Evolutionary conservation across 163 green algal genomes (phyloP).

Genomic region (Trebouxia gelatinosa): DNA sequence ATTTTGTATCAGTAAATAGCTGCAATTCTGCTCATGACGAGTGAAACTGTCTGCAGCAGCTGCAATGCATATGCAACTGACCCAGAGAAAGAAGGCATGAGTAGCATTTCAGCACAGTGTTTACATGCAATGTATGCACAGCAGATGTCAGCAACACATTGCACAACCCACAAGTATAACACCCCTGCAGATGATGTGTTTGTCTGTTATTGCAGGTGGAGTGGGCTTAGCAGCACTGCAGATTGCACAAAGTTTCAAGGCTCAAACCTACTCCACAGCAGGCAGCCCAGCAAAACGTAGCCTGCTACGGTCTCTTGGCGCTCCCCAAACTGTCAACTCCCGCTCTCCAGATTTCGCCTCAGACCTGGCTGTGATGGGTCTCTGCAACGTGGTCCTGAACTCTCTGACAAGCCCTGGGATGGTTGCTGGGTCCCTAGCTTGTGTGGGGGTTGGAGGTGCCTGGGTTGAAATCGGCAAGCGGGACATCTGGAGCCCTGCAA

Average conservation of each 20-base stretch:
- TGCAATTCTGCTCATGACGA: not conserved
- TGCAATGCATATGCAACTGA: not conserved
- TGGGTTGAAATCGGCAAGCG: slow-evolving; percentile 93
- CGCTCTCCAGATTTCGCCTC: slow-evolving; percentile 63
- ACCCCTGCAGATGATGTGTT: no score
- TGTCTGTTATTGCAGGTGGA: slow-evolving; percentile 45
- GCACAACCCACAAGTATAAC: not conserved
- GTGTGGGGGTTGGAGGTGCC: slow-evolving; percentile 49
- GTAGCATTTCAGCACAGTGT: not conserved
- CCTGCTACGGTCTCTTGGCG: slow-evolving; percentile 42
- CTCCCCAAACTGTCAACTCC: slow-evolving; percentile 44
- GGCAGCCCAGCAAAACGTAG: slow-evolving; percentile 72
- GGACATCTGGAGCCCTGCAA: slow-evolving; percentile 77
- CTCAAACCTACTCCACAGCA: slow-evolving; percentile 60
- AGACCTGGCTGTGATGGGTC: slow-evolving; percentile 37
- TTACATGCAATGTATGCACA: not conserved
- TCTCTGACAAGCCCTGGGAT: slow-evolving; percentile 80
- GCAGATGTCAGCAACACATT: no score
- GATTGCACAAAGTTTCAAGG: slow-evolving; percentile 40
- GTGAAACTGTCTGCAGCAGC: not conserved
- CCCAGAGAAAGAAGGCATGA: not conserved
- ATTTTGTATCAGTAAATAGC: not conserved
- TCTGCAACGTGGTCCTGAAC: slow-evolving; percentile 73
- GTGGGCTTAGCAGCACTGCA: slow-evolving; percentile 69
- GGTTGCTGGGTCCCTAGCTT: slow-evolving; percentile 64